phyloP scores from a whole-genome alignment of 2,329 filamentous ascomycete species.

The Fusarium sp. region DNA sequence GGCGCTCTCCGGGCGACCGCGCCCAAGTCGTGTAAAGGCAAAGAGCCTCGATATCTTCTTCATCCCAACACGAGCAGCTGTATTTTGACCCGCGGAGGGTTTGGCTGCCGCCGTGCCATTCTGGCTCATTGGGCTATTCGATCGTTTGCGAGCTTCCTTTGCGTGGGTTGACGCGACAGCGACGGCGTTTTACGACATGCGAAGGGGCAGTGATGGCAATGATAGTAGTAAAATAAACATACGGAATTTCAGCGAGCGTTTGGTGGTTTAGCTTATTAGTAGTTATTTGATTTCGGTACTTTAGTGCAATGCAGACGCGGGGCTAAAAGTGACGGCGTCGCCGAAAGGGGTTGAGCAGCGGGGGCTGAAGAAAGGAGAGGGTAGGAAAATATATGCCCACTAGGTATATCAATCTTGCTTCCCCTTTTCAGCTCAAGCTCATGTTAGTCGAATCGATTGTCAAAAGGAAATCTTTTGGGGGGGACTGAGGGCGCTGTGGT shows the following conservation, averaged over 20 bases:
- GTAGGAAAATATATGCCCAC: background rate
- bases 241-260: slow-evolving; percentile 2
- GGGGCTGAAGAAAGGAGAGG: background rate
- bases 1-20: slow-evolving; percentile 38
- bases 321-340: slow-evolving; percentile 23
- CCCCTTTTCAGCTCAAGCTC: slow-evolving; percentile 19
- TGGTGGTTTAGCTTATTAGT: slow-evolving; percentile 11
- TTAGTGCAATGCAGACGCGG: slow-evolving; percentile 26
- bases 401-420: slow-evolving; percentile 10
- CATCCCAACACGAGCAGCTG: slow-evolving; percentile 40
- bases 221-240: background rate
- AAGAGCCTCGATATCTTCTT: slow-evolving; percentile 52
- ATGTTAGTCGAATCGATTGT: slow-evolving; percentile 14
- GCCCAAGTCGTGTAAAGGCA: slow-evolving; percentile 45
- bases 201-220: background rate
- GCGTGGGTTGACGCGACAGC: slow-evolving; percentile 29
- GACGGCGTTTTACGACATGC: slow-evolving; percentile 31
- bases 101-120: slow-evolving; percentile 41
- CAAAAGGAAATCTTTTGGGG: background rate
- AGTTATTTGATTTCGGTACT: slow-evolving; percentile 8
- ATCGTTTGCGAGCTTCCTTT: slow-evolving; percentile 13
- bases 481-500: background rate
- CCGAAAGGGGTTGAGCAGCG: slow-evolving; percentile 28
- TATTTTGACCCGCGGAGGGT: slow-evolving; percentile 28
- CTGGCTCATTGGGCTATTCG: slow-evolving; percentile 38